These are phyloP conservation scores for Calocybe gangraenosa DNA, from an alignment of 768 basidiomycete genomes.

Conservation along the genomic window DNA sequence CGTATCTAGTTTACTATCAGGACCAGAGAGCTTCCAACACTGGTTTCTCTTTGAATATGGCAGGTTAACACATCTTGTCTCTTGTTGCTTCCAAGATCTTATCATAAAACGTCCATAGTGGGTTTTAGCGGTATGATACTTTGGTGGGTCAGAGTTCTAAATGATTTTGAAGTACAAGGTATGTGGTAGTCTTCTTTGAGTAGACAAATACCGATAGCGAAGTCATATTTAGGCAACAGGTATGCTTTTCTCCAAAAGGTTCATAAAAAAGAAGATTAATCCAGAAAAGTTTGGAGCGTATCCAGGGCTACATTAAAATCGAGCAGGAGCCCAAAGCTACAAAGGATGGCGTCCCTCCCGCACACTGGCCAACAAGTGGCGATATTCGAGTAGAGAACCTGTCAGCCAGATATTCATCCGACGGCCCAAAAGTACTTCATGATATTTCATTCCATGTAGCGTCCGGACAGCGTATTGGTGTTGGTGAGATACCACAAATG, in stretches of 20 bases:
- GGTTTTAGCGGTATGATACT: slow-evolving; percentile 55
- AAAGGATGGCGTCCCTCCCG: slow-evolving; percentile 47
- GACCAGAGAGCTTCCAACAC: slow-evolving; percentile 36
- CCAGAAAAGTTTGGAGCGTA: slow-evolving; percentile 54
- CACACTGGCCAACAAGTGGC: slow-evolving; percentile 64
- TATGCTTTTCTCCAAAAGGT: slow-evolving; percentile 9
- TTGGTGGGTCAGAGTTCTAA: slow-evolving; percentile 39
- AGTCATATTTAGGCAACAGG: slow-evolving; percentile 35
- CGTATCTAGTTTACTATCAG: slow-evolving; percentile 46
- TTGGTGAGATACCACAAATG: slow-evolving; percentile 22
- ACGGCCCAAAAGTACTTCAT: slow-evolving; percentile 51
- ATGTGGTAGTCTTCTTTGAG: neutral
- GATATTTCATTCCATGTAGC: slow-evolving; percentile 46
- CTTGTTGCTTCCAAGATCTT: slow-evolving; percentile 22
- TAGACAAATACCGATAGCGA: slow-evolving; percentile 23
- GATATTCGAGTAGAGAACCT: slow-evolving; percentile 49
- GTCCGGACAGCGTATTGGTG: slow-evolving; percentile 57
- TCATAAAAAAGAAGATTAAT: neutral
- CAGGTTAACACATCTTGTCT: slow-evolving; percentile 26
- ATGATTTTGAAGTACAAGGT: slow-evolving; percentile 42
- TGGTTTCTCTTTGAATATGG: slow-evolving; percentile 55
- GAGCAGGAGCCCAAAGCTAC: slow-evolving; percentile 50
- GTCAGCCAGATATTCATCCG: slow-evolving; percentile 52
- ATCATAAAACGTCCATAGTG: slow-evolving; percentile 24
- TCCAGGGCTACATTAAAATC: slow-evolving; percentile 59